A percentile compares a stretch with the other conserved stretches of the same genome.
Evolutionary conservation across 495 filamentous ascomycete genomes (phyloP).

Genomic region (Chaetomidium leptoderma): DNA sequence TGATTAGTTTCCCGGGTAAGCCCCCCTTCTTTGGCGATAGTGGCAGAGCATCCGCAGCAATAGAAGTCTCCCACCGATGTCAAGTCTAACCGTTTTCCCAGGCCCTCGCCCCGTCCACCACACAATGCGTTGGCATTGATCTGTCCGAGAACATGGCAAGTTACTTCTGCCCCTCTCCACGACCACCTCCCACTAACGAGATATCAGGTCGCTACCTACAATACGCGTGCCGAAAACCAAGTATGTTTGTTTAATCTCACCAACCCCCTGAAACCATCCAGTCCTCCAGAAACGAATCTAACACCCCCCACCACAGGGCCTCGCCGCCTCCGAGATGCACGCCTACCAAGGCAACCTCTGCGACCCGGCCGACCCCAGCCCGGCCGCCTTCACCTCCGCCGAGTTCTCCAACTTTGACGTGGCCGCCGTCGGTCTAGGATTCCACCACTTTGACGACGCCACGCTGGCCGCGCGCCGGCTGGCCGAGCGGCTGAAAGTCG

Average conservation of each 20-base stretch:
- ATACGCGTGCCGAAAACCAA: conserved; percentile 44
- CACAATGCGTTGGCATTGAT: conserved; percentile 60
- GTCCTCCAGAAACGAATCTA: background rate
- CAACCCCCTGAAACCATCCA: background rate
- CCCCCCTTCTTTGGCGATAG: background rate
- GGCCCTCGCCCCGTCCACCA: conserved; percentile 59
- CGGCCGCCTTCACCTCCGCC: conserved; percentile 39
- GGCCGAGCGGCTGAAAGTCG: conserved; percentile 54
- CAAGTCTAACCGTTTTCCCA: conserved; percentile 20
- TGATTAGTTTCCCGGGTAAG: conserved; percentile 2
- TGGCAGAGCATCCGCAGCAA: too few species aligned
- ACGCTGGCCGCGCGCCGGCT: conserved; percentile 52
- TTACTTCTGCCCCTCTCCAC: background rate
- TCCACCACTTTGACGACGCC: conserved; percentile 70
- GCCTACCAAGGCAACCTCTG: conserved; percentile 60
- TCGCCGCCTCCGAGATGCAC: conserved; percentile 47
- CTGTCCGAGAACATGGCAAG: conserved; percentile 59
- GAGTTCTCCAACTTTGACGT: conserved; percentile 60
- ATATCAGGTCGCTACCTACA: conserved; percentile 47
- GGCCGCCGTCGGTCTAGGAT: conserved; percentile 58
- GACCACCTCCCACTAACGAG: background rate
- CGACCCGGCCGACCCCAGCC: conserved; percentile 34
- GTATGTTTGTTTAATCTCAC: conserved; percentile 22
- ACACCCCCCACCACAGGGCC: conserved; percentile 34
- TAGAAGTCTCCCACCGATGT: background rate